phyloP scores from a whole-genome alignment of 225 moss, liverwort and hornwort genomes.

The Climacium dendroides region DNA sequence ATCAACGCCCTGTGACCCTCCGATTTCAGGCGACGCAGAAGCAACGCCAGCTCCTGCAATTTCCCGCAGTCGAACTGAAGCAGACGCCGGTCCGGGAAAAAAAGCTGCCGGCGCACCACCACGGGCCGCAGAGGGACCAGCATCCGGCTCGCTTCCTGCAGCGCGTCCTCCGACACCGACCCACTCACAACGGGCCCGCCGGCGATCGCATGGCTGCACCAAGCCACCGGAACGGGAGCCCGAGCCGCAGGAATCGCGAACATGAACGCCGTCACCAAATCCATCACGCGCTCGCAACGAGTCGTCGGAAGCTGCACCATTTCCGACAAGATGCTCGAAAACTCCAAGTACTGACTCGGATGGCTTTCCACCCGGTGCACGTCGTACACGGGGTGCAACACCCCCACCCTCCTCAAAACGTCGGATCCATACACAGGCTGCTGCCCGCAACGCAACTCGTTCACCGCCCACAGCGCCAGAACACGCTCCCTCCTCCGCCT shows the following conservation, averaged over 20 bases:
- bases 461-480: slow-evolving; percentile 31
- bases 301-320: slow-evolving; percentile 71
- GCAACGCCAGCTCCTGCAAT: slow-evolving; percentile 67
- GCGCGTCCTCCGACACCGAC: slow-evolving; percentile 1
- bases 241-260: slow-evolving; percentile 90
- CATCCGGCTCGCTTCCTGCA: slow-evolving; percentile 37
- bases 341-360: slow-evolving; percentile 49
- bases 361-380: slow-evolving; percentile 55
- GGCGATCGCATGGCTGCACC: slow-evolving; percentile 56
- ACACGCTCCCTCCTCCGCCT: slow-evolving; percentile 53
- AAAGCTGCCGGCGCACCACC: slow-evolving; percentile 78
- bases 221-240: slow-evolving; percentile 60
- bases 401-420: slow-evolving; percentile 45
- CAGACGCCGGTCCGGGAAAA: slow-evolving; percentile 89
- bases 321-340: slow-evolving; percentile 63
- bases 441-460: slow-evolving; percentile 59
- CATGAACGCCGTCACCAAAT: slow-evolving; percentile 75
- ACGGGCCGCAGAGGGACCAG: slow-evolving; percentile 76
- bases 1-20: slow-evolving; percentile 94
- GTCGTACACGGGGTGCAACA: slow-evolving; percentile 58
- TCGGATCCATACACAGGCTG: slow-evolving; percentile 57
- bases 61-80: slow-evolving; percentile 98
- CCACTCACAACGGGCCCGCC: slow-evolving; percentile 2
- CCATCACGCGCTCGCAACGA: slow-evolving; percentile 56
- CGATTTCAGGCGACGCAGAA: slow-evolving; percentile 69